These are phyloP conservation scores for Phellopilus nigrolimitatus DNA, from an alignment of 1,284 basidiomycete genomes.

Conservation along the genomic window DNA sequence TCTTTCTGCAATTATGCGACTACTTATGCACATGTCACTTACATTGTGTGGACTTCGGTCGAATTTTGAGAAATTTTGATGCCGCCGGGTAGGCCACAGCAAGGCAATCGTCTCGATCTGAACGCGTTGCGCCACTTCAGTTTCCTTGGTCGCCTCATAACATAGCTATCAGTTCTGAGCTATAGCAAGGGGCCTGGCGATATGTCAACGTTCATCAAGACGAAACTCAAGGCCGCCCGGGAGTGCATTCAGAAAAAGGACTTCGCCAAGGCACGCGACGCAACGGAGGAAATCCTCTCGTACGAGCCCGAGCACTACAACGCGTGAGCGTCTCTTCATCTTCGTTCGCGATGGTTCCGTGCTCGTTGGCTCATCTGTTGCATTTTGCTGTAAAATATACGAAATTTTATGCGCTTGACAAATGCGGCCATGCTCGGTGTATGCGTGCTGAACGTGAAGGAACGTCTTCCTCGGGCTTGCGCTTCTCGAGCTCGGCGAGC, in stretches of 20 bases:
- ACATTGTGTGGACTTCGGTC: too few relatives aligned
- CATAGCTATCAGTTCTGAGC: too few relatives aligned
- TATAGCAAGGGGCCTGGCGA: too few relatives aligned
- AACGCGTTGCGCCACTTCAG: too few relatives aligned
- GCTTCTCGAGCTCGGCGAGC: conserved; percentile 64
- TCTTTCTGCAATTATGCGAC: too few relatives aligned
- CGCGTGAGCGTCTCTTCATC: conserved; percentile 50
- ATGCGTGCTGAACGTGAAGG: conserved; percentile 34
- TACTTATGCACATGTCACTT: too few relatives aligned
- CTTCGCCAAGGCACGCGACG: conserved; percentile 62
- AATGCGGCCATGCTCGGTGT: background rate
- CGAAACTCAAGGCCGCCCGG: conserved; percentile 78
- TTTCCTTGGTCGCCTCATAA: too few relatives aligned
- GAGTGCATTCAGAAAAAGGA: conserved; percentile 76
- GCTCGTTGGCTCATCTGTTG: background rate
- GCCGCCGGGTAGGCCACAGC: too few relatives aligned
- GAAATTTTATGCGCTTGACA: background rate
- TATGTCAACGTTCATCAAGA: conserved; percentile 51
- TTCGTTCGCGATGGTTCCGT: background rate
- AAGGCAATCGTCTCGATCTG: too few relatives aligned
- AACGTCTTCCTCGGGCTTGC: conserved; percentile 81
- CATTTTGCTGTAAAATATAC: background rate
- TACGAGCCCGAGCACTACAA: conserved; percentile 77
- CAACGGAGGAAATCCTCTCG: conserved; percentile 60
- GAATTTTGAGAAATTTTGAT: too few relatives aligned